Evolutionary conservation across 2,329 filamentous ascomycete species (phyloP).

Genomic region (Penicillium occitanis): DNA sequence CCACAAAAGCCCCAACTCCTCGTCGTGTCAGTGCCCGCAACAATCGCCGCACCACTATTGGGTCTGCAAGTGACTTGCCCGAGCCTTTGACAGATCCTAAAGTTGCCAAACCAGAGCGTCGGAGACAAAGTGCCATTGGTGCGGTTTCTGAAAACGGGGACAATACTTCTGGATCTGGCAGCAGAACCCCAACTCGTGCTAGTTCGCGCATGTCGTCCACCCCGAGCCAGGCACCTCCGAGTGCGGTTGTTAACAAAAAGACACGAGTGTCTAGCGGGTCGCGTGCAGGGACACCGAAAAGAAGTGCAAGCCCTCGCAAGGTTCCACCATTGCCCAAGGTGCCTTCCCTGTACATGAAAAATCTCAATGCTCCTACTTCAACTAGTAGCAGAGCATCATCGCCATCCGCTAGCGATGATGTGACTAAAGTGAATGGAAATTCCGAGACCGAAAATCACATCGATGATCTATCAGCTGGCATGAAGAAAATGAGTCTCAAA

Average conservation of each 20-base stretch:
- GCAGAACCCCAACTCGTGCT: slow-evolving; percentile 20
- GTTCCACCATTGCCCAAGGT: slow-evolving; percentile 45
- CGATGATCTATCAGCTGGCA: slow-evolving; percentile 46
- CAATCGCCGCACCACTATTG: slow-evolving; percentile 61
- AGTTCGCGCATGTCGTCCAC: slow-evolving; percentile 26
- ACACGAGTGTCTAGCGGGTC: slow-evolving; percentile 53
- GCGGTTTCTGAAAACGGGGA: slow-evolving; percentile 22
- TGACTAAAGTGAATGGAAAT: slow-evolving; percentile 27
- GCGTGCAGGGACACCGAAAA: slow-evolving; percentile 43
- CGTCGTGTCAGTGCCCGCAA: slow-evolving; percentile 50
- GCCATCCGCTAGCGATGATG: slow-evolving; percentile 5
- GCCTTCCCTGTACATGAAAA: slow-evolving; percentile 38
- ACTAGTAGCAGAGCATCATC: slow-evolving; percentile 21
- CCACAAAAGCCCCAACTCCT: slow-evolving; percentile 51
- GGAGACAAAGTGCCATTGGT: slow-evolving; percentile 30
- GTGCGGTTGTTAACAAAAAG: slow-evolving; percentile 59
- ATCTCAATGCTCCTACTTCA: slow-evolving; percentile 23
- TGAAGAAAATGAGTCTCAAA: slow-evolving; percentile 57
- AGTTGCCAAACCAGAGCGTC: not conserved
- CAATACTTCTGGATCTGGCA: slow-evolving; percentile 10
- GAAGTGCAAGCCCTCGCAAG: slow-evolving; percentile 37
- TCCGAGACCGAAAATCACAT: slow-evolving; percentile 47
- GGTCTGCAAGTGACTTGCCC: slow-evolving; percentile 51
- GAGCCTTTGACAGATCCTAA: slow-evolving; percentile 26
- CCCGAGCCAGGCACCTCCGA: slow-evolving; percentile 26